Base-by-base conservation (phyloP, 2,329 filamentous ascomycete species). In the Achaetomium macrosporum region DNA sequence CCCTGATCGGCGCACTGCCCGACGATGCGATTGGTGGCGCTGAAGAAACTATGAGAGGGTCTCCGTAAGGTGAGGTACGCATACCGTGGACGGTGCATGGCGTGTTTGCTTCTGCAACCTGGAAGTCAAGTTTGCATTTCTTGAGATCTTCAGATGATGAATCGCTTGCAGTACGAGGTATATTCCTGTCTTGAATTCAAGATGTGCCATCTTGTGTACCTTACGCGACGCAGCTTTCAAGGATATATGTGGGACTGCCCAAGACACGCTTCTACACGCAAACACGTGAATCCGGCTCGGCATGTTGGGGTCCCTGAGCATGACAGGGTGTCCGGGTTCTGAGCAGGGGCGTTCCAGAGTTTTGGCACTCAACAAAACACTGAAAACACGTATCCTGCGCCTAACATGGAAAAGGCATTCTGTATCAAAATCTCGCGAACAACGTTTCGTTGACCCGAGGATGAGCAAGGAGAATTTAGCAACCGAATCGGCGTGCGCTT, bases 211-310 rank as follows among this genome's bases (percentile, higher is more conserved):
- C 25, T 25, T 25, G 7, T 25, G 25, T 25, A 37, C n/a, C n/a
- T n/a, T n/a, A n/a, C 44, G 44, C 33, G 44, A 47, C 33, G 13
- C 39, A 16, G 29, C 47, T 46, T 43, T 54, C 61, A 63, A 50
- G 61, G 61, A 50, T 61, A 29, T 25, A 47, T 57, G 55, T 56
- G 59, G 58, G 15, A 48, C 41, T 31, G 13, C 25, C 47, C 45
- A 53, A 61, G 60, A 57, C 58, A 59, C 51, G 58, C 55, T 55
- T 53, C 50, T 55, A 50, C 56, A 58, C 51, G 52, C 54, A 47
- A 43, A 58, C 60, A 63, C 59, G 60, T 61, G 61, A 63, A 58
- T 29, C 45, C 4, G 36, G 16, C 36, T 9, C 30, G 50, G 42
- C 25, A 31, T 48, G 48, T 51, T 42, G 45, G 47, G 47, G 50